Conservation (phyloP, 768 basidiomycete species). For the Epithele typhae region DNA sequence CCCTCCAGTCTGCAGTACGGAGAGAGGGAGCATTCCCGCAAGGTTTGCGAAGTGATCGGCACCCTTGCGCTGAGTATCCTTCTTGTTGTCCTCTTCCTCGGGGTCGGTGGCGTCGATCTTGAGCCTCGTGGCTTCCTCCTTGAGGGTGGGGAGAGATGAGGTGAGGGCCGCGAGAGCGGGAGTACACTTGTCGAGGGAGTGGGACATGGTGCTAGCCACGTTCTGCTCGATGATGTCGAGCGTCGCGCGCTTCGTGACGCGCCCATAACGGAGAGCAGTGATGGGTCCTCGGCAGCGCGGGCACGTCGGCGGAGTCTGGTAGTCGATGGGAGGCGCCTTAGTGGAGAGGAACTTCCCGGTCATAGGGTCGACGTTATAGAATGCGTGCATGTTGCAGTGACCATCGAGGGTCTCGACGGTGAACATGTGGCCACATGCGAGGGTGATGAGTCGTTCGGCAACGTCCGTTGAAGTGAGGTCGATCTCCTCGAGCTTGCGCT, state of each 20-base stretch:
- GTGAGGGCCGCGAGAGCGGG: conserved; percentile 10
- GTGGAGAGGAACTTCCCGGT: conserved; percentile 21
- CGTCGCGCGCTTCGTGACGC: conserved; percentile 31
- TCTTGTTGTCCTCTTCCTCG: neutral
- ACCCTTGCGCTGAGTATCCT: too few species aligned
- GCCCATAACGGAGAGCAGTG: conserved; percentile 31
- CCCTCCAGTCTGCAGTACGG: conserved; percentile 1
- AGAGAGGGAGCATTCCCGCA: conserved; percentile 15
- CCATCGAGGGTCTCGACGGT: conserved; percentile 39
- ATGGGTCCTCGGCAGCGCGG: conserved; percentile 33
- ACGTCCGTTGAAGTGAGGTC: conserved; percentile 24
- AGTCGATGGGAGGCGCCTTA: conserved; percentile 25
- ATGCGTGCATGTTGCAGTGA: conserved; percentile 25
- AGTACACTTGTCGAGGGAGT: conserved; percentile 13
- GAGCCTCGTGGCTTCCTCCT: conserved; percentile 16
- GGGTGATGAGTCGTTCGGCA: conserved; percentile 23
- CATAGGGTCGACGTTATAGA: conserved; percentile 24
- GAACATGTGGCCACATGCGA: conserved; percentile 35
- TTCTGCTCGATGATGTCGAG: conserved; percentile 36
- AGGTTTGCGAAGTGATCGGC: conserved; percentile 10
- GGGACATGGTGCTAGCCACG: conserved; percentile 29
- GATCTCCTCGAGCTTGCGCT: conserved; percentile 24
- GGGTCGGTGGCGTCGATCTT: neutral
- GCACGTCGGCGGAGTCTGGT: conserved; percentile 29
- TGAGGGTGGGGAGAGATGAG: neutral